Base-by-base conservation (phyloP, 225 moss, liverwort and hornwort species). In the Pseudisothecium myosuroides region DNA sequence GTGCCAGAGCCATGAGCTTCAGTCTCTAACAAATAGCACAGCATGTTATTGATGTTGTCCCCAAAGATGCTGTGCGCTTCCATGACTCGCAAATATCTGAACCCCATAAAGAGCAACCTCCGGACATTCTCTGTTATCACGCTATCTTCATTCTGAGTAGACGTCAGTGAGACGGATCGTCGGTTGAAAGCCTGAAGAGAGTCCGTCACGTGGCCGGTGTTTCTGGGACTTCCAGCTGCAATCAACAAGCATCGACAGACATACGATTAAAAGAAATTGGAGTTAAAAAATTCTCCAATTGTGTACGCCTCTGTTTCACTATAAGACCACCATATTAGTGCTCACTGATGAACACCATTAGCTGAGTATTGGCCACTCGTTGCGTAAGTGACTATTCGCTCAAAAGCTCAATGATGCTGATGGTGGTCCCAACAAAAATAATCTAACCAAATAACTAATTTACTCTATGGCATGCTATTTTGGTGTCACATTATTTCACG, bases 81-180 rank as follows among this genome's bases (percentile, higher is more conserved):
- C 91, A 96, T 94, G 61, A 98, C 98, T 87, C 93, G 95, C 77
- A 96, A 90, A 82, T 97, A 98, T 88, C 97, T 96, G 91, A 98
- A 98, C n/a, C 98, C 98, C 98, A 98, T 98, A 11, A 95, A 98
- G 78, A 98, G 92, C 64, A 98, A 94, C 97, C 95, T 96, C 88
- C 97, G 94, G 29, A 96, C 92, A 77, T 93, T 98, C 90, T 94
- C 94, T 17, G 98, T 90, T 62, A 95, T 92, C 87, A 90, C 88
- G 32, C 91, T 89, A 50, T 94, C 94, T 66, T 94, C 90, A 90
- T 73, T 89, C 82, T 90, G 85, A 74, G 95, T 76, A 79, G 94
- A 91, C 45, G 93, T 87, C 24, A 90, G 87, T 36, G 81, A 84
- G 47, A 63, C 76, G 56, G 91, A 85, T 77, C 89, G 90, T 80